Evolutionary conservation across 148 eudicot species (phyloP), one percentile per base, ranked within the genome.

Genomic region (Camellia granthamiana): DNA sequence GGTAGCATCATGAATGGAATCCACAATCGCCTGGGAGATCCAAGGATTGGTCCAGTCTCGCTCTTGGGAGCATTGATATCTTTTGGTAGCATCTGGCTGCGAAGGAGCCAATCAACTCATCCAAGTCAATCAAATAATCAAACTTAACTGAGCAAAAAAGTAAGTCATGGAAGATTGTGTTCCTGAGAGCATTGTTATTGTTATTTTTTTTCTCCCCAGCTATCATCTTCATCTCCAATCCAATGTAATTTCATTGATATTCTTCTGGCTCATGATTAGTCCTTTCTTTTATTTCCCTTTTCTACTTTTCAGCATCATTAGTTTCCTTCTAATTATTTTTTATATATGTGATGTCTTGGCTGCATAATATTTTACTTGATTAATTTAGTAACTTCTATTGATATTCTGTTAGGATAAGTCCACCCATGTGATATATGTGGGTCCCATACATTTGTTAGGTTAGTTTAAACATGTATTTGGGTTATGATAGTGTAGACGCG

Each of bases 41-140:
- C 74, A 23, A 23, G 30, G 30, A 23, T 23, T 23, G 30, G 30
- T 0, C 92, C 99, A 69, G 21, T 90, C 78, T 84, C 94, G 87
- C 98, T 96, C 86, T 82, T 96, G 88, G 97, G 82, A 74, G 94
- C 99, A 38, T 75, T 94, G 75, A 81, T 92, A 77, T 91, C 98
- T 7, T 91, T 89, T 79, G 97, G 95, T 81, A 81, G 85, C 49
- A 91, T 92, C 83, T 94, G 93, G 95, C 79, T 94, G 74, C 81
- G 82, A 70, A 90, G 92, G 74, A 94, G 80, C 79, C 97, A 86
- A 77, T 76, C 87, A 69, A 68, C 83, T 75, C 83, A 76, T 15
- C 69, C 91, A 51, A 77, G 38, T 80, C 85, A 81, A 54, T 66
- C 86, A 51, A 75, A 81, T 65, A 80, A 87, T 76, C 64, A 87